phyloP scores from a whole-genome alignment of 331 rosid species.

The Pyracantha coccinea region DNA sequence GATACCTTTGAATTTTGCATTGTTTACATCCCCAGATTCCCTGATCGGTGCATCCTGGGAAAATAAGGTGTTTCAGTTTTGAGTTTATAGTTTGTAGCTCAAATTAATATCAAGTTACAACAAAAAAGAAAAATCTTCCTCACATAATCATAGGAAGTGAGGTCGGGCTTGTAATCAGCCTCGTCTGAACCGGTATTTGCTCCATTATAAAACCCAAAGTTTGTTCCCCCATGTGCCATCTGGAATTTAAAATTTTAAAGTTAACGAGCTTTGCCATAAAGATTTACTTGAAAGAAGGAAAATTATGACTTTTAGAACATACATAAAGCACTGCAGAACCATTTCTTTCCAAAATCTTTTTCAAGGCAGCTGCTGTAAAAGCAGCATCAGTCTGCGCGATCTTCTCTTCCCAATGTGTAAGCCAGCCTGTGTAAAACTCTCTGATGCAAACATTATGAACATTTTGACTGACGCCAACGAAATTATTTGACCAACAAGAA shows the following conservation, averaged over 20 bases:
- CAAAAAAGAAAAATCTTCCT: slow-evolving; percentile 22
- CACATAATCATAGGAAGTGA: slow-evolving; percentile 93
- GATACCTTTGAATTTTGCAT: slow-evolving; percentile 70
- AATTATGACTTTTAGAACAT: slow-evolving; percentile 19
- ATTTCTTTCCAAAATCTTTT: slow-evolving; percentile 61
- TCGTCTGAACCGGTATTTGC: slow-evolving; percentile 67
- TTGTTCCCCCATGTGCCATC: slow-evolving; percentile 98
- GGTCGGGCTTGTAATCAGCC: slow-evolving; percentile 70
- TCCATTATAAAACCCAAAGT: slow-evolving; percentile 89
- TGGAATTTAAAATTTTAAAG: slow-evolving; percentile 23
- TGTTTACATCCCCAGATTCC: slow-evolving; percentile 84
- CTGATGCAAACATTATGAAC: slow-evolving; percentile 42
- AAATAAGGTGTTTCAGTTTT: slow-evolving; percentile 11
- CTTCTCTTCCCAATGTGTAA: slow-evolving; percentile 93
- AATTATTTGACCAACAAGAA: slow-evolving; percentile 14
- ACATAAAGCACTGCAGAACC: slow-evolving; percentile 91
- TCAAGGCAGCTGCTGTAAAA: slow-evolving; percentile 61
- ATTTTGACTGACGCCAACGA: slow-evolving; percentile 14
- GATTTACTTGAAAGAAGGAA: slow-evolving; percentile 7
- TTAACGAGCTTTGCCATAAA: slow-evolving; percentile 16
- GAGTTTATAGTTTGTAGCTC: slow-evolving; percentile 10
- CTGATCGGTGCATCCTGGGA: slow-evolving; percentile 90
- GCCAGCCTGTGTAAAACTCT: slow-evolving; percentile 98
- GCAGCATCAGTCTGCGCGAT: slow-evolving; percentile 60
- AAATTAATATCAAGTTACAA: slow-evolving; percentile 11